phyloP scores from a whole-genome alignment of 2,329 filamentous ascomycete genomes.

The Bipolaris bicolor region DNA sequence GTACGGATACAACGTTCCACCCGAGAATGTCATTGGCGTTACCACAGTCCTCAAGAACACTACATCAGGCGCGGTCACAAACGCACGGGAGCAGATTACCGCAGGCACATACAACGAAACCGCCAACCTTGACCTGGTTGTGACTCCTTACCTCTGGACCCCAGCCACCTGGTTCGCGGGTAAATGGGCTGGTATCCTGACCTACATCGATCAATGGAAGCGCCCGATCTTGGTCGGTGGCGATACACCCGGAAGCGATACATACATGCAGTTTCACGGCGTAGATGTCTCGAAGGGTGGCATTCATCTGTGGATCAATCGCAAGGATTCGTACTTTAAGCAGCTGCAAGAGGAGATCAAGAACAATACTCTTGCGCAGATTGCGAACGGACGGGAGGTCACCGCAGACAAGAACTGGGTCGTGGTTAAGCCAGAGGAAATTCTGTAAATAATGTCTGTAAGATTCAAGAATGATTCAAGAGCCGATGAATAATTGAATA shows the following conservation, averaged over 20 bases:
- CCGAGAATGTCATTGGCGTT: slow-evolving; percentile 41
- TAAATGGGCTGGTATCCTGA: slow-evolving; percentile 41
- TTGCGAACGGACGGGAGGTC: slow-evolving; percentile 35
- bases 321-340: slow-evolving; percentile 27
- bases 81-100: slow-evolving; percentile 35
- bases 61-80: slow-evolving; percentile 35
- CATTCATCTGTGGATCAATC: slow-evolving; percentile 40
- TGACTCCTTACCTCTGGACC: slow-evolving; percentile 39
- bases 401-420: slow-evolving; percentile 43
- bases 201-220: slow-evolving; percentile 42
- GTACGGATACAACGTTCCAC: slow-evolving; percentile 41
- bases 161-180: slow-evolving; percentile 42
- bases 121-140: slow-evolving; percentile 33
- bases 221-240: slow-evolving; percentile 37
- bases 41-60: slow-evolving; percentile 38
- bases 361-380: slow-evolving; percentile 32
- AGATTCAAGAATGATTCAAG: background rate
- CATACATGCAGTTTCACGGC: slow-evolving; percentile 42
- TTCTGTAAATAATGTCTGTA: slow-evolving; percentile 19
- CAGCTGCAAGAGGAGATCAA: slow-evolving; percentile 30
- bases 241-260: slow-evolving; percentile 40
- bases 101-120: slow-evolving; percentile 33
- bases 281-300: slow-evolving; percentile 38
- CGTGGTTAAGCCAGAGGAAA: slow-evolving; percentile 36
- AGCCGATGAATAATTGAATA: background rate